Evolutionary conservation across 257 asterid species (phyloP), one percentile per base, ranked within the genome.

Genomic region (Solanum appendiculatum): DNA sequence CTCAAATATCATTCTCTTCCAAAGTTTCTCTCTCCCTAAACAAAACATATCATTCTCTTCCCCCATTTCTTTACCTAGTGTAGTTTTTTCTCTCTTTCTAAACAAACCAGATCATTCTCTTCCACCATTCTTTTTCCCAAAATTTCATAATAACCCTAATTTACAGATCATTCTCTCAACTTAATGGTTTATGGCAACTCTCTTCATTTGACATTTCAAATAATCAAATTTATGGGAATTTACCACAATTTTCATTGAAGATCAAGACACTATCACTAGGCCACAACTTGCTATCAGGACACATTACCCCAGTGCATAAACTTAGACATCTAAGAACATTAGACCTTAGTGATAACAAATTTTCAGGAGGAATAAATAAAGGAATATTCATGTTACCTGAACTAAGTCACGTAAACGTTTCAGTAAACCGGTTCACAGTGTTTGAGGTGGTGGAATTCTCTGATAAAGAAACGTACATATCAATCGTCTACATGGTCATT

Each of bases 341-440:
- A 42, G 95, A 91, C 75, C 66, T 90, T 21, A 91, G 93, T 82
- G 88, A 86, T n/a, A 93, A 93, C 78, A 85, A 91, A 75, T 84
- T 93, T 39, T 91, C 93, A 0, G 92, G 92, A 29, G 7, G 72
- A 44, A 78, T 91, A 64, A 86, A 64, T 86, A 73, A 88, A 6
- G 87, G 64, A 20, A 63, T 91, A 39, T 82, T 93, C 46, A 75
- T 87, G 23, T 84, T 93, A 14, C 92, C 91, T 15, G 89, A 89
- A 31, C 1, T 93, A 8, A 86, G 1, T 1, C 78, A 34, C 25
- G 12, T 87, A n/a, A 88, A 92, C 42, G 83, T 89, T 12, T 93
- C 94, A 5, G 48, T 37, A 14, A 93, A 93, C 85, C 75, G 40
- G 80, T 93, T 93, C 69, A 85, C 89, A 1, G 37, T 48, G 27